Conservation (phyloP, 345 rosid species). For the Hibiscus tridactylites region DNA sequence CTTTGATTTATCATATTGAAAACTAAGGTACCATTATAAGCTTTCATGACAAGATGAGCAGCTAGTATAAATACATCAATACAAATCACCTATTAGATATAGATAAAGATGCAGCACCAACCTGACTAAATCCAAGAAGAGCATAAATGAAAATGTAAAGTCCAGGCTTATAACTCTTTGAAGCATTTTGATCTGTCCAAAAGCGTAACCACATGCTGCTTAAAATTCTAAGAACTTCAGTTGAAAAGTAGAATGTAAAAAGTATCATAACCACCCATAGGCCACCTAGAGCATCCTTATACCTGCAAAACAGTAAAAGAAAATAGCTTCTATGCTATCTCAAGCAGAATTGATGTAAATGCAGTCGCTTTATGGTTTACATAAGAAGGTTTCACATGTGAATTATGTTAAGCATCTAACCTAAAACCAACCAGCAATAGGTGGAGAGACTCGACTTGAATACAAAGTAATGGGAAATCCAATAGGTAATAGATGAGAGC, state of each 20-base stretch:
- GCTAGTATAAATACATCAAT: not conserved
- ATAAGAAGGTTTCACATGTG: not conserved
- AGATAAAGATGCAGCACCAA: constrained; percentile 28
- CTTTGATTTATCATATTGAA: not conserved
- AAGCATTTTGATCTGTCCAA: constrained; percentile 77
- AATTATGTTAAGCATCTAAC: not conserved
- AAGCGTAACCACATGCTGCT: constrained; percentile 87
- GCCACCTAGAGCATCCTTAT: constrained; percentile 82
- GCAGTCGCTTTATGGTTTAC: not conserved
- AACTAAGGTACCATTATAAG: not conserved
- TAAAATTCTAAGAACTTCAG: constrained; percentile 76
- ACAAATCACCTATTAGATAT: not conserved
- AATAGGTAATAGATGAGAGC: not conserved
- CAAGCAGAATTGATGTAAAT: not conserved
- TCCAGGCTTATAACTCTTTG: constrained; percentile 44
- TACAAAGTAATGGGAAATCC: not conserved
- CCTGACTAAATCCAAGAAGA: constrained; percentile 75
- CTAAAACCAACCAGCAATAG: not conserved
- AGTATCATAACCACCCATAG: constrained; percentile 74
- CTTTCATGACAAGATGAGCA: not conserved
- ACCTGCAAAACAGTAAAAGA: constrained; percentile 38
- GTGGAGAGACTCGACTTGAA: not conserved
- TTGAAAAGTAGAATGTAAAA: constrained; percentile 55
- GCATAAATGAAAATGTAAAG: constrained; percentile 60
- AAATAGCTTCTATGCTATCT: not conserved